These are phyloP conservation scores for Pseudognaphalium luteoalbum DNA, from an alignment of 129 eudicot species.

Conservation along the genomic window DNA sequence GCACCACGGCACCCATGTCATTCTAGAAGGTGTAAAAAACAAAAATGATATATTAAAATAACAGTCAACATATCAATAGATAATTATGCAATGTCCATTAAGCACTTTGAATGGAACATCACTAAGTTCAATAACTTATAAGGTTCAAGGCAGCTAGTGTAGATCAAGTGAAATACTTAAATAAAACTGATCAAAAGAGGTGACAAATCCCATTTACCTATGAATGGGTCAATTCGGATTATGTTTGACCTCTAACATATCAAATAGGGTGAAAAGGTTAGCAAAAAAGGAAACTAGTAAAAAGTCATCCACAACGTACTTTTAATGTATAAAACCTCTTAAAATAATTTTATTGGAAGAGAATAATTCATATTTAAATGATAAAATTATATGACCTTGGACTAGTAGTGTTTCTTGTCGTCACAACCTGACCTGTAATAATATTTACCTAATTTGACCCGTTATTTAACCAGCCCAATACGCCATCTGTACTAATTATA, in stretches of 20 bases:
- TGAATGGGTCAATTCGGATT: neutral
- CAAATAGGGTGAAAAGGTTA: no score
- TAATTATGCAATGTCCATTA: conserved; percentile 17
- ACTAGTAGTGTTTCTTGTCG: neutral
- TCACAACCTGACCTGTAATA: neutral
- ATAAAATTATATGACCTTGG: neutral
- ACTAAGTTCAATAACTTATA: conserved; percentile 6
- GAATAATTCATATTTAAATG: neutral
- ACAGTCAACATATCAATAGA: conserved; percentile 13
- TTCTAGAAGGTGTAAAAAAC: conserved; percentile 42
- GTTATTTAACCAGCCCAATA: neutral
- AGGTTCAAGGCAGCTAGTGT: conserved; percentile 9
- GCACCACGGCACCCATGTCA: conserved; percentile 84
- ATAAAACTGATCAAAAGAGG: conserved; percentile 5
- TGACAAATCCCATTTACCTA: neutral
- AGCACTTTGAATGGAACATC: conserved; percentile 14
- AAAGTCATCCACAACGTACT: no score
- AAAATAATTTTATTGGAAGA: neutral
- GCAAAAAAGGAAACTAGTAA: no score
- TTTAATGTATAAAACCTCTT: no score
- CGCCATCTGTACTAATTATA: neutral
- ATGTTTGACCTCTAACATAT: neutral
- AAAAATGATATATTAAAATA: conserved; percentile 18
- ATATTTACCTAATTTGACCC: neutral
- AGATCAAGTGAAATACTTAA: neutral